Base-by-base conservation (phyloP, 1,284 basidiomycete species). In the Malassezia globosa region DNA sequence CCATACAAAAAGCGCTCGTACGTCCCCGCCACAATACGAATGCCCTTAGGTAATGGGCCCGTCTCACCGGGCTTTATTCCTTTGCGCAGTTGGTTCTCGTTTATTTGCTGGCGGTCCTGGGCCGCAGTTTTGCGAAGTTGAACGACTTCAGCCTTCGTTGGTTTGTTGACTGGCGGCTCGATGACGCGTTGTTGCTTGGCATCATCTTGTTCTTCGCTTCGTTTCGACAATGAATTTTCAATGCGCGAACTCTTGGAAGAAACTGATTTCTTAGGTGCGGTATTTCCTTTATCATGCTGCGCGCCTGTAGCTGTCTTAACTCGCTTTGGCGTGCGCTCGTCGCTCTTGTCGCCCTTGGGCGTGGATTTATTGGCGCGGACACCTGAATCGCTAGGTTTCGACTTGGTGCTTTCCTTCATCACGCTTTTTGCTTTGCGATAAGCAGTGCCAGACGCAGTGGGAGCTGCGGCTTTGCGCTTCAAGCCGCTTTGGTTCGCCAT, bases 1-100 rank as follows among this genome's bases (percentile, higher is more conserved):
- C 92, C 92, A 66, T 96, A 96, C 13, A 96, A 77, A 8, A 95
- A 76, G 64, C 92, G 90, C 76, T 97, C 92, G 73, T 96, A 96
- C 8, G 87, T 85, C 0, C 92, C 92, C 0, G 82, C 84, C 25
- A 95, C 76, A 56, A 95, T 75, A 25, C 50, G 50, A 34, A 52
- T 14, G 18, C 42, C 48, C 13, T 18, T 26, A 21, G 41, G 34
- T 4, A 26, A 7, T 24, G 34, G 21, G 10, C 13, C n/a, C 16
- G 35, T 11, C 11, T 22, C 16, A 7, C 19, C 18, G 11, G n/a
- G 11, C 41, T 13, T 34, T 22, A 13, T 34, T 22, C 5, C 27
- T 5, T 8, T 26, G 11, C 19, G 13, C 19, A 33, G 14, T n/a
- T 23, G 14, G 4, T 21, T 13, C 19, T 19, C 3, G 21, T 8